Conservation (phyloP, 768 basidiomycete genomes). For the Leccinellum albellum region DNA sequence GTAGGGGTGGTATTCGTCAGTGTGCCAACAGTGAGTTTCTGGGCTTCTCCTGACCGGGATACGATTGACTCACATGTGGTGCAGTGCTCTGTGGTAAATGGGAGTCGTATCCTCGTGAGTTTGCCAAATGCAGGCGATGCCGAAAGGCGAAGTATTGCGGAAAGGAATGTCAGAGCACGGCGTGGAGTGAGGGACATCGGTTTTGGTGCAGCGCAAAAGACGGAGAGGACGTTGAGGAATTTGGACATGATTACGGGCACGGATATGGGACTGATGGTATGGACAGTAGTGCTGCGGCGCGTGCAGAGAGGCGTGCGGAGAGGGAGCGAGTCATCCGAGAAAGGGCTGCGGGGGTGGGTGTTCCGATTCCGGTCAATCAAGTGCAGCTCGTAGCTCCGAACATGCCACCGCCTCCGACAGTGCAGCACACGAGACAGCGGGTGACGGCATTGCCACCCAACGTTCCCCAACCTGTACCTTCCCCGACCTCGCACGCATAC, state of each 20-base stretch:
- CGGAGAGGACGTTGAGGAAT: constrained; percentile 40
- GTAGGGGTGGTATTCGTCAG: constrained; percentile 87
- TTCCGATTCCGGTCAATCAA: constrained; percentile 13
- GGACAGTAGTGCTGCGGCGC: constrained; percentile 14
- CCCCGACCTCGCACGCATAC: constrained; percentile 16
- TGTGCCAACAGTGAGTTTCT: constrained; percentile 85
- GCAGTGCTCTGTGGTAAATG: constrained; percentile 91
- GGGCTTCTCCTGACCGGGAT: background rate
- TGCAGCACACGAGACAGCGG: constrained; percentile 25
- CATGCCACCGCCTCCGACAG: constrained; percentile 3
- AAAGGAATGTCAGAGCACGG: constrained; percentile 93
- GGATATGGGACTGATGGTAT: constrained; percentile 1
- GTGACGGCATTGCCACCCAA: constrained; percentile 28
- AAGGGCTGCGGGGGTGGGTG: constrained; percentile 14
- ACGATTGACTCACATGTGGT: constrained; percentile 1
- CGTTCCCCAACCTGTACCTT: constrained; percentile 20
- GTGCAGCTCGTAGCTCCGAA: constrained; percentile 11
- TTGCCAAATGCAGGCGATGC: constrained; percentile 94
- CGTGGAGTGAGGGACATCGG: constrained; percentile 94
- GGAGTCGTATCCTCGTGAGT: constrained; percentile 91
- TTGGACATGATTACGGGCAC: constrained; percentile 27
- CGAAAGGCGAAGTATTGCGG: constrained; percentile 98
- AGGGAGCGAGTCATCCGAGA: constrained; percentile 33
- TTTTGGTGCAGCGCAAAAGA: constrained; percentile 86
- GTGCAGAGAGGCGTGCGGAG: constrained; percentile 36